phyloP scores from a whole-genome alignment of 1,139 yeast species.

The Eremothecium sinecaudum region DNA sequence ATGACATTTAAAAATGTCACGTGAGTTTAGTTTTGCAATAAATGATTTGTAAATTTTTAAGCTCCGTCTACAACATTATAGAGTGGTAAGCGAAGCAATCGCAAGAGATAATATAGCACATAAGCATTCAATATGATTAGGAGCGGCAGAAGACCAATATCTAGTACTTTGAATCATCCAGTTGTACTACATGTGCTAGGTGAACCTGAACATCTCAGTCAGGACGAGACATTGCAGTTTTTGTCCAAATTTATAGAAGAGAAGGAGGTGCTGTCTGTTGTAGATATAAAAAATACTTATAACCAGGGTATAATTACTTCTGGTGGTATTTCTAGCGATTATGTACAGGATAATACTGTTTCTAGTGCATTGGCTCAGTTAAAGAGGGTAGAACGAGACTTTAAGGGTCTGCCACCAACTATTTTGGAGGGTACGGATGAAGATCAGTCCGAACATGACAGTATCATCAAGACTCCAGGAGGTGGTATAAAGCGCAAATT shows the following conservation, averaged over 20 bases:
- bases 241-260: slow-evolving; percentile 38
- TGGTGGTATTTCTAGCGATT: slow-evolving; percentile 7
- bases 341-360: slow-evolving; percentile 22
- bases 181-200: slow-evolving; percentile 35
- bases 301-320: slow-evolving; percentile 6
- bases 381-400: slow-evolving; percentile 57
- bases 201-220: slow-evolving; percentile 28
- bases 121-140: slow-evolving; percentile 24
- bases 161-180: slow-evolving; percentile 43
- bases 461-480: slow-evolving; percentile 23
- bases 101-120: no score
- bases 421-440: slow-evolving; percentile 27
- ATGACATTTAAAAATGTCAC: no score
- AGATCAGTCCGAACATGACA: slow-evolving; percentile 17
- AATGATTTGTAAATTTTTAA: no score
- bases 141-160: slow-evolving; percentile 36
- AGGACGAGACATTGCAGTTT: slow-evolving; percentile 37
- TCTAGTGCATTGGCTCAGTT: slow-evolving; percentile 47
- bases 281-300: slow-evolving; percentile 9
- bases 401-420: slow-evolving; percentile 63
- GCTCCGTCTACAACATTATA: no score
- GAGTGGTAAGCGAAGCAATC: no score
- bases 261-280: slow-evolving; percentile 18
- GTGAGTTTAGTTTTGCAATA: no score
- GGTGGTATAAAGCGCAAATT: slow-evolving; percentile 26